Percentiles rank a stretch among this genome's conserved stretches.
Conservation (phyloP, 805 yeast genomes). For the Wickerhamiella musiphila region DNA sequence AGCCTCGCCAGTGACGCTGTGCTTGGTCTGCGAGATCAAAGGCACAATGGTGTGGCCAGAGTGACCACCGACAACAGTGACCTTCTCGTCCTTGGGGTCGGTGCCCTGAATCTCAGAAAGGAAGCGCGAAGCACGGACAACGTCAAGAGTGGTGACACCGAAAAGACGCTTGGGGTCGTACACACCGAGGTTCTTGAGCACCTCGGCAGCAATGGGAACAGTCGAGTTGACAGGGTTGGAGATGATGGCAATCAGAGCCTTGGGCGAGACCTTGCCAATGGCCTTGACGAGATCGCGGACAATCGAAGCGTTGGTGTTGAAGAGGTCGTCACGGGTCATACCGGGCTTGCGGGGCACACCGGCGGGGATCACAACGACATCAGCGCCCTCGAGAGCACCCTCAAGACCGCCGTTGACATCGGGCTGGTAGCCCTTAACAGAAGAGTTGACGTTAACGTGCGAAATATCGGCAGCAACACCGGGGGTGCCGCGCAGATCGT, state of each 20-base stretch:
- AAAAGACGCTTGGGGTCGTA: conserved; percentile 58
- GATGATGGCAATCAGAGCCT: conserved; percentile 63
- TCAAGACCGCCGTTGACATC: conserved; percentile 40
- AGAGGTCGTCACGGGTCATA: conserved; percentile 81
- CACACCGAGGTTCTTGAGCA: conserved; percentile 47
- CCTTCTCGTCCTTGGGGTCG: conserved; percentile 31
- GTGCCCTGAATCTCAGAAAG: conserved; percentile 35
- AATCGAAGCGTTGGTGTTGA: conserved; percentile 69
- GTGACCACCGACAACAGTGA: conserved; percentile 86
- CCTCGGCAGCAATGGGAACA: conserved; percentile 75
- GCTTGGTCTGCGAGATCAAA: conserved; percentile 34
- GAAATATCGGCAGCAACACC: conserved; percentile 83
- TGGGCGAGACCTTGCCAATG: conserved; percentile 52
- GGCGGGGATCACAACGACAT: conserved; percentile 79
- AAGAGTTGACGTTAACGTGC: conserved; percentile 58
- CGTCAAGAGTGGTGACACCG: conserved; percentile 81
- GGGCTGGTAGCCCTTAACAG: conserved; percentile 44
- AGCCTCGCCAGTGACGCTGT: conserved; percentile 23
- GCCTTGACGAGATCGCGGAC: conserved; percentile 58
- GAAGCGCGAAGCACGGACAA: conserved; percentile 76
- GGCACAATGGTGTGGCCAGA: conserved; percentile 93
- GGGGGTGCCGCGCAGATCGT: conserved; percentile 68
- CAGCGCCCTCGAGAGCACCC: conserved; percentile 59
- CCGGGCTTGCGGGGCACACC: conserved; percentile 92
- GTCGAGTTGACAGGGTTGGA: conserved; percentile 92